Evolutionary conservation across 139 green algal genomes (phyloP).

Genomic region (Tetratostichococcus sp.): DNA sequence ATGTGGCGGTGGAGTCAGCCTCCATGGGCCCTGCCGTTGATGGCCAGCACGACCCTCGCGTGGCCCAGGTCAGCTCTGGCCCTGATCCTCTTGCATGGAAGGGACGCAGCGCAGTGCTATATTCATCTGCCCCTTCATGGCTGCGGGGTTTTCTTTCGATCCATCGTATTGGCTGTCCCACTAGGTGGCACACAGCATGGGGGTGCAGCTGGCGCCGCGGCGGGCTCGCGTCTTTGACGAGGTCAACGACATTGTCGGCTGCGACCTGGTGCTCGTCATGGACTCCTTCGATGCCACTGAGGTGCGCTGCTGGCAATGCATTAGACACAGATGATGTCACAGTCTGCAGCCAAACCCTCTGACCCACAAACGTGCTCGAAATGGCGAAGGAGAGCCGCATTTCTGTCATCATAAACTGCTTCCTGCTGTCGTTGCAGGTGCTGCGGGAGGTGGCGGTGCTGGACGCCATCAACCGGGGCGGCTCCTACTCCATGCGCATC

Average conservation of each 20-base stretch:
- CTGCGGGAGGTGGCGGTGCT: constrained; percentile 41
- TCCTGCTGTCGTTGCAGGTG: constrained; percentile 15
- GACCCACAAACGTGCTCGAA: too few species aligned
- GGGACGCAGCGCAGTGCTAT: too few species aligned
- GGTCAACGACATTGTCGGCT: constrained; percentile 38
- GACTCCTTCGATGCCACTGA: constrained; percentile 48
- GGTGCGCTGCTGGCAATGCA: constrained; percentile 24
- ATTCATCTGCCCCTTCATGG: too few species aligned
- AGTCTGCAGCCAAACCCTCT: too few species aligned
- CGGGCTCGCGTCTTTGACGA: constrained; percentile 37
- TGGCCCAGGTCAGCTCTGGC: constrained; percentile 14
- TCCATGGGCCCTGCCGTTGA: constrained; percentile 24
- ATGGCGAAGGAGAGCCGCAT: too few species aligned
- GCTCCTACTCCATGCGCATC: constrained; percentile 29
- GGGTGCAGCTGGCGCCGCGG: constrained; percentile 11
- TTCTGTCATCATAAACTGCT: constrained; percentile 24
- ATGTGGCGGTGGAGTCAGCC: constrained; percentile 24
- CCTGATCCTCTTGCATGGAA: background rate
- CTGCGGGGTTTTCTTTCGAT: too few species aligned
- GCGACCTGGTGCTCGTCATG: constrained; percentile 60
- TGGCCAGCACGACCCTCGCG: constrained; percentile 16
- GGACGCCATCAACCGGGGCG: constrained; percentile 48
- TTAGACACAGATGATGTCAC: too few species aligned
- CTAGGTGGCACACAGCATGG: background rate
- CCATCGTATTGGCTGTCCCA: background rate